Evolutionary conservation across 352 stramenopile genomes (phyloP), one percentile per base, ranked within the genome.

Genomic region (Chloridella minuta): DNA sequence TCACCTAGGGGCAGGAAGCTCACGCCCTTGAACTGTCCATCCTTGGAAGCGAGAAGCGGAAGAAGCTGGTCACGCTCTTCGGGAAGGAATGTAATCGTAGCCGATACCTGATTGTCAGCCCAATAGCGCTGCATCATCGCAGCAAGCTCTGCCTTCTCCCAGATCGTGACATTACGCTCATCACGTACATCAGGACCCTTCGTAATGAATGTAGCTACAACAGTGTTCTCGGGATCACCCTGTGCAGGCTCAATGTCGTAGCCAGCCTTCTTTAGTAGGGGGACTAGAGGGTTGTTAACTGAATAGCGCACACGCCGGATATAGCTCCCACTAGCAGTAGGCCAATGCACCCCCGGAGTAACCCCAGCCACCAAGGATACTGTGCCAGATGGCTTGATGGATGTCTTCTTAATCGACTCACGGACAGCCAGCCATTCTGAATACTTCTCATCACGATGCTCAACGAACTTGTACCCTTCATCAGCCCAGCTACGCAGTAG

Each of bases 1-100:
- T n/a, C n/a, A n/a, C n/a, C n/a, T n/a, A n/a, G n/a, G 0, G 93
- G 93, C 28, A 97, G 88, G 86, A 97, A 89, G 87, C 91, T 94
- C 86, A 96, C 91, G 40, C 93, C 93, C 88, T 97, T 97, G 86
- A 97, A 90, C 86, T 97, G 93, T 87, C 97, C 97, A 90, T 97
- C 93, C 88, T 95, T 97, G 88, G 91, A 94, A 23, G 94, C 90
- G 24, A 97, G 90, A 51, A 92, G 92, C 85, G 92, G 90, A 0
- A 90, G 89, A 28, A 97, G 89, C n/a, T 94, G 90, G 0, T 87
- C 24, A 0, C 90, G 91, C 88, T 97, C 93, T 86, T 92, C 90
- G 0, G 93, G 93, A 66, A 97, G 92, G 87, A 97, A 97, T 10
- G 92, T 95, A 28, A 97, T 92, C 0, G 93, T 97, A 88, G 92